phyloP scores from a whole-genome alignment of 1,284 basidiomycete species.

The Fomitiporia mediterranea region DNA sequence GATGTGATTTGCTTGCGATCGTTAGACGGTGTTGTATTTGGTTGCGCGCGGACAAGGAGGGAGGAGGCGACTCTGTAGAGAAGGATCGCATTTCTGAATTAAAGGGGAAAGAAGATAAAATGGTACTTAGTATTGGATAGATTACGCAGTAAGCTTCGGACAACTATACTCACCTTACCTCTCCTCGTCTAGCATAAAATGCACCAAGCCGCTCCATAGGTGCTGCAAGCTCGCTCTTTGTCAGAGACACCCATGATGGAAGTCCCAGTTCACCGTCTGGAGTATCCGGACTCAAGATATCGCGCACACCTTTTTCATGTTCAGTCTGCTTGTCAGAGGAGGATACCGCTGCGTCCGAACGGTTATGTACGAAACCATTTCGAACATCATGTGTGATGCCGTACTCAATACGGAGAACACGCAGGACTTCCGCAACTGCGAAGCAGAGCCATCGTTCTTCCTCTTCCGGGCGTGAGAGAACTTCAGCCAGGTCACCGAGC shows the following conservation, averaged over 20 bases:
- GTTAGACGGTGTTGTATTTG: neutral
- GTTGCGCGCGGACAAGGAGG: slow-evolving; percentile 5
- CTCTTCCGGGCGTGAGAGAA: slow-evolving; percentile 33
- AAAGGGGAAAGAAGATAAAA: no score
- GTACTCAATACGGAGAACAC: slow-evolving; percentile 28
- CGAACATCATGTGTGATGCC: slow-evolving; percentile 1
- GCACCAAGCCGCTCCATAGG: slow-evolving; percentile 64
- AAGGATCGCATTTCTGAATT: slow-evolving; percentile 49
- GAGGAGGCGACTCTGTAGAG: slow-evolving; percentile 51
- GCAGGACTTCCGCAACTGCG: slow-evolving; percentile 58
- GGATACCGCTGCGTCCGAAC: neutral
- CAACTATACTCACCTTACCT: slow-evolving; percentile 46
- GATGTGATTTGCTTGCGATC: neutral
- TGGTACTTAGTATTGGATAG: slow-evolving; percentile 32
- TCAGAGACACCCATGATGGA: slow-evolving; percentile 51
- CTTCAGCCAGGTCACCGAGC: slow-evolving; percentile 55
- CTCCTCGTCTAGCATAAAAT: slow-evolving; percentile 57
- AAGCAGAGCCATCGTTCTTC: slow-evolving; percentile 61
- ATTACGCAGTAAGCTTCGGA: neutral
- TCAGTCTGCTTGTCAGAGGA: slow-evolving; percentile 4
- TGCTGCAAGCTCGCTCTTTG: slow-evolving; percentile 57
- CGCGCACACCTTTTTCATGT: slow-evolving; percentile 15
- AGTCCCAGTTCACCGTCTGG: slow-evolving; percentile 44
- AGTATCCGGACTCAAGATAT: slow-evolving; percentile 31
- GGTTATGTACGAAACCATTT: neutral